A percentile compares a stretch with the other conserved stretches of the same genome.
These are phyloP conservation scores for Candida methanosorbosa DNA, from an alignment of 805 yeast genomes.

Conservation along the genomic window DNA sequence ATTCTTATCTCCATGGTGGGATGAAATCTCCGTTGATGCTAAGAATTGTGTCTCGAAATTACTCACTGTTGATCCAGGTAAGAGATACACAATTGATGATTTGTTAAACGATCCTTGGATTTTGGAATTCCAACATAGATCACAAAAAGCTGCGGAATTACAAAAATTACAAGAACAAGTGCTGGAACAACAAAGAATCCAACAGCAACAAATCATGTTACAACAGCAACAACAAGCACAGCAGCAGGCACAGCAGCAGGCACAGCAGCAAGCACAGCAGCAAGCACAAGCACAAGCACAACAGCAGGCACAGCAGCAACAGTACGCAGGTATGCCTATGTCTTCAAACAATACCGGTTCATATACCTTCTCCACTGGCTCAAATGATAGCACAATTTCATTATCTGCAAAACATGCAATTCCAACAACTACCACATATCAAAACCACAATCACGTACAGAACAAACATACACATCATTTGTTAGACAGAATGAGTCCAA, in stretches of 20 bases:
- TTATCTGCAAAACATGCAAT: no score
- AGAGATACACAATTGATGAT: conserved; percentile 63
- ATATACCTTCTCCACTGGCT: no score
- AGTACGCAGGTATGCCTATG: no score
- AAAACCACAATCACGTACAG: no score
- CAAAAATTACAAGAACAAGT: conserved; percentile 11
- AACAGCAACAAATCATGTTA: no score
- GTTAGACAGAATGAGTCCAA: background rate
- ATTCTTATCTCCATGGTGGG: conserved; percentile 84
- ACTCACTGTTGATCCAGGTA: conserved; percentile 61
- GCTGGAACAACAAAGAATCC: conserved; percentile 5
- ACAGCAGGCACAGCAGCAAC: conserved; percentile 2
- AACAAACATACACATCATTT: background rate
- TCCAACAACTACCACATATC: no score
- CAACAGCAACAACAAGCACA: background rate
- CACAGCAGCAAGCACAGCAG: conserved; percentile 9
- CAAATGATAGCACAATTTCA: no score
- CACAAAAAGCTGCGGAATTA: conserved; percentile 22
- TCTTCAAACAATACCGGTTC: no score
- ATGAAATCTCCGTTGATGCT: conserved; percentile 63
- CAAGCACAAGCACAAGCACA: background rate
- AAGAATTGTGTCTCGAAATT: conserved; percentile 60
- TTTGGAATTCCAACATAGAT: conserved; percentile 19
- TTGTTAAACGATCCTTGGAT: conserved; percentile 77
- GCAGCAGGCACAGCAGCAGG: background rate